Conservation (phyloP, 345 rosid genomes). For the Eucalyptus dawsonii region DNA sequence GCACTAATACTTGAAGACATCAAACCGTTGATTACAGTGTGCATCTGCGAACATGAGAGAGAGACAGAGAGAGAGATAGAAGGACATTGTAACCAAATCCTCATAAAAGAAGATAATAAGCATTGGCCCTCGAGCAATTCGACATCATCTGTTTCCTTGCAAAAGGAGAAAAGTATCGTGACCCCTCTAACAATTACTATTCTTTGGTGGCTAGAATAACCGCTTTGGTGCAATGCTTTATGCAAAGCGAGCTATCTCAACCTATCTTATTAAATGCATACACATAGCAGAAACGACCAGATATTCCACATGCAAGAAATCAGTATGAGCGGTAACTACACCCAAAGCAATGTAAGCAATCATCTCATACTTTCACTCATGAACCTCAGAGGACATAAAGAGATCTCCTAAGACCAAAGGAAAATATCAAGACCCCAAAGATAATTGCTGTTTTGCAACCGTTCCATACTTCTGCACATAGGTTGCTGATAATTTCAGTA, state of each 20-base stretch:
- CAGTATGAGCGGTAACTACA: background rate
- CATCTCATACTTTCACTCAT: background rate
- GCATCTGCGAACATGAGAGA: background rate
- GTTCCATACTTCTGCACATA: background rate
- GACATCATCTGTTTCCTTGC: background rate
- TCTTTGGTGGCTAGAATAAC: background rate
- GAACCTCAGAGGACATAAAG: background rate
- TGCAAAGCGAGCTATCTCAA: background rate
- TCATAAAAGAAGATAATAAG: background rate
- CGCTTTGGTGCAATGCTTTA: background rate
- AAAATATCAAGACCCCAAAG: background rate
- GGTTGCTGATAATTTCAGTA: background rate
- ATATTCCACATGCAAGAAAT: background rate
- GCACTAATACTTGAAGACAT: background rate
- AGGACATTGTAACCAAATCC: background rate
- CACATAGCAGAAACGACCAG: background rate
- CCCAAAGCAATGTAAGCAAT: background rate
- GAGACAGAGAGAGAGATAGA: background rate
- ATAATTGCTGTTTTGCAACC: background rate
- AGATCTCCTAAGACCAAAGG: background rate
- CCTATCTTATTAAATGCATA: background rate
- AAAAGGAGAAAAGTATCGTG: background rate
- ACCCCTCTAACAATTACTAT: background rate
- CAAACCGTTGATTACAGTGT: background rate
- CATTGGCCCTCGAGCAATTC: background rate